phyloP scores from a whole-genome alignment of 2,329 filamentous ascomycete species.

The Aspergillus sp. region DNA sequence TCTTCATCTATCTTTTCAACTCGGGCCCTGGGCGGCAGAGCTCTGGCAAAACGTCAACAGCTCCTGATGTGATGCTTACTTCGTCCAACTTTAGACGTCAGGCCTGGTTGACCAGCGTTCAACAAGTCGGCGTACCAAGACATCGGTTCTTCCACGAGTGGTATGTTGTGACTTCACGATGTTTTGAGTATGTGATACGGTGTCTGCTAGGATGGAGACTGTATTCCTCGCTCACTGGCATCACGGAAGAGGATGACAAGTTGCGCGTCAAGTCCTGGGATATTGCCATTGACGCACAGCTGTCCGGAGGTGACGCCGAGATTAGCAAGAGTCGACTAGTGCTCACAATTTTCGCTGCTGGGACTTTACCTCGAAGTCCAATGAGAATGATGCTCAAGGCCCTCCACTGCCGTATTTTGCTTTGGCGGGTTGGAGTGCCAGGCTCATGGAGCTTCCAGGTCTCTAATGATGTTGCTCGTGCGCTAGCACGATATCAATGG shows the following conservation, averaged over 20 bases:
- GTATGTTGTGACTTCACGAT: constrained; percentile 78
- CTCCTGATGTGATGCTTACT: constrained; percentile 52
- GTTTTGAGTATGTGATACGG: constrained; percentile 77
- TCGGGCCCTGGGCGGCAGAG: constrained; percentile 61
- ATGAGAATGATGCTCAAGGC: constrained; percentile 87
- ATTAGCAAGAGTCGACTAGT: constrained; percentile 86
- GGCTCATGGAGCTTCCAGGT: constrained; percentile 67
- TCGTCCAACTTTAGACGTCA: constrained; percentile 84
- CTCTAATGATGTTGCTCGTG: constrained; percentile 72
- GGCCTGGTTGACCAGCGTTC: constrained; percentile 91
- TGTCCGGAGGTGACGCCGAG: constrained; percentile 86
- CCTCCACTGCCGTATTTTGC: constrained; percentile 83
- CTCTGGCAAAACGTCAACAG: constrained; percentile 40
- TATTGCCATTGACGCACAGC: constrained; percentile 89
- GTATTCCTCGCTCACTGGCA: constrained; percentile 78
- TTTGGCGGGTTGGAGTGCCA: constrained; percentile 75
- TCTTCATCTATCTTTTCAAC: constrained; percentile 61
- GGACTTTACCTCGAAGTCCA: constrained; percentile 82
- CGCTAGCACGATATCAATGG: constrained; percentile 78
- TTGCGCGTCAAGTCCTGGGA: constrained; percentile 90
- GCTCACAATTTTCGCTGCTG: constrained; percentile 84
- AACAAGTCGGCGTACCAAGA: constrained; percentile 87
- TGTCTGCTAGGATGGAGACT: constrained; percentile 76
- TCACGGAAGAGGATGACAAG: constrained; percentile 81
- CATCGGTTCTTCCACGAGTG: constrained; percentile 87